phyloP scores from a whole-genome alignment of 352 stramenopile genomes.

The Phytophthora idaei region DNA sequence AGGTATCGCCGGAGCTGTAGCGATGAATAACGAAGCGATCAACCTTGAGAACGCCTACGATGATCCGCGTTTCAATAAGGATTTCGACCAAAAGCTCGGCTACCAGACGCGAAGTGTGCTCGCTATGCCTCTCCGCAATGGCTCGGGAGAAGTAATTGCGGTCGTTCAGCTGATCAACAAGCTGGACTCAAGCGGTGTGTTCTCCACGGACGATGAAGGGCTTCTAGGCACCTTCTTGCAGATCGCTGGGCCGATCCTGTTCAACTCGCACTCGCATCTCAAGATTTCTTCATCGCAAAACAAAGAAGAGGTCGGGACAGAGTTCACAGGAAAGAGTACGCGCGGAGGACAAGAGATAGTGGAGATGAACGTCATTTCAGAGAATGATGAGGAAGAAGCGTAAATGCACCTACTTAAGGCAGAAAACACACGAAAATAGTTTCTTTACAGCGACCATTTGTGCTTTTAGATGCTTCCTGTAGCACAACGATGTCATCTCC shows the following conservation, averaged over 20 bases:
- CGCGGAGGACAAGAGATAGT: conserved; percentile 50
- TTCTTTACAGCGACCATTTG: background rate
- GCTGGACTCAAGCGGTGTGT: conserved; percentile 67
- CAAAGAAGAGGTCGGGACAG: conserved; percentile 55
- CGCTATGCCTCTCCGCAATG: conserved; percentile 86
- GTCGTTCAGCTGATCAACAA: conserved; percentile 93
- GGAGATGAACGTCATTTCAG: conserved; percentile 85
- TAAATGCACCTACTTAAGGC: conserved; percentile 13
- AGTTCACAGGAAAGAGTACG: conserved; percentile 64
- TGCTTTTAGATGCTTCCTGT: background rate
- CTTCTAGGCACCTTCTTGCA: conserved; percentile 86
- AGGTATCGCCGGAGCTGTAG: conserved; percentile 83
- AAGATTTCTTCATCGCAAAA: conserved; percentile 47
- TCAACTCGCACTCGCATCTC: conserved; percentile 82
- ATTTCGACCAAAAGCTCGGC: conserved; percentile 88
- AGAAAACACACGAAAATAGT: conserved; percentile 26
- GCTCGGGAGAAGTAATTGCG: conserved; percentile 74
- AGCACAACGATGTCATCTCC: conserved; percentile 16
- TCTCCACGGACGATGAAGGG: conserved; percentile 88
- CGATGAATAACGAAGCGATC: conserved; percentile 68
- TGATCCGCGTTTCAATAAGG: conserved; percentile 89
- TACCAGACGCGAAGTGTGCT: conserved; percentile 90
- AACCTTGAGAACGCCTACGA: conserved; percentile 89
- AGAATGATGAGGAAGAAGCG: conserved; percentile 77
- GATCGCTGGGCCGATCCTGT: conserved; percentile 90